Evolutionary conservation across 2,329 filamentous ascomycete genomes (phyloP).

Genomic region (Incumbomyces delicatus): DNA sequence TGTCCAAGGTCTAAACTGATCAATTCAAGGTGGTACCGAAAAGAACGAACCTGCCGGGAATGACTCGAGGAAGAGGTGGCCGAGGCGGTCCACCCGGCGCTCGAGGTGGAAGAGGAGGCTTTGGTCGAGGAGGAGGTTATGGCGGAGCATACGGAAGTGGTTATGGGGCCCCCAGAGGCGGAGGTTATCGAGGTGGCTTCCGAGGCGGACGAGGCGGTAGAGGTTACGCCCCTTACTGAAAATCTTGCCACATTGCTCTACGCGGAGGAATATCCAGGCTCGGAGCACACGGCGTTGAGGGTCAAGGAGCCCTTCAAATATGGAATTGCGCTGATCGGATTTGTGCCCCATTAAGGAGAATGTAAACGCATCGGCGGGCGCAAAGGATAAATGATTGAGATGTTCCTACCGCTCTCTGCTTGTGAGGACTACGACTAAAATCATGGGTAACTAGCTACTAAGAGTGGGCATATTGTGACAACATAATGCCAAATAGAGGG

Average conservation of each 20-base stretch:
- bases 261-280: conserved; percentile 2
- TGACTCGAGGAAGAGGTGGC: conserved; percentile 64
- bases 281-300: background rate
- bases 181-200: conserved; percentile 22
- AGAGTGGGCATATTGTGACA: too few species aligned
- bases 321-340: too few species aligned
- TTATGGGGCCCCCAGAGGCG: conserved; percentile 14
- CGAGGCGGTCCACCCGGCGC: conserved; percentile 48
- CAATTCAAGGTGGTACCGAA: conserved; percentile 64
- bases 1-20: background rate
- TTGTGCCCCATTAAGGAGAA: too few species aligned
- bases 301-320: too few species aligned
- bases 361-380: too few species aligned
- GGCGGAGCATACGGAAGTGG: conserved; percentile 30
- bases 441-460: too few species aligned
- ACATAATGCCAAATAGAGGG: too few species aligned
- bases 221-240: conserved; percentile 42
- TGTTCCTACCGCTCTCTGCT: too few species aligned
- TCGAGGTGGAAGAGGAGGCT: conserved; percentile 44
- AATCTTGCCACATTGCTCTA: background rate
- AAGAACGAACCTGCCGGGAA: conserved; percentile 90
- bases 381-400: too few species aligned
- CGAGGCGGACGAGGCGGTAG: conserved; percentile 39
- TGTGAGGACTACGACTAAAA: too few species aligned
- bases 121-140: conserved; percentile 27